phyloP scores from a whole-genome alignment of 2,329 filamentous ascomycete genomes.

The Cladophialophora carrionii region DNA sequence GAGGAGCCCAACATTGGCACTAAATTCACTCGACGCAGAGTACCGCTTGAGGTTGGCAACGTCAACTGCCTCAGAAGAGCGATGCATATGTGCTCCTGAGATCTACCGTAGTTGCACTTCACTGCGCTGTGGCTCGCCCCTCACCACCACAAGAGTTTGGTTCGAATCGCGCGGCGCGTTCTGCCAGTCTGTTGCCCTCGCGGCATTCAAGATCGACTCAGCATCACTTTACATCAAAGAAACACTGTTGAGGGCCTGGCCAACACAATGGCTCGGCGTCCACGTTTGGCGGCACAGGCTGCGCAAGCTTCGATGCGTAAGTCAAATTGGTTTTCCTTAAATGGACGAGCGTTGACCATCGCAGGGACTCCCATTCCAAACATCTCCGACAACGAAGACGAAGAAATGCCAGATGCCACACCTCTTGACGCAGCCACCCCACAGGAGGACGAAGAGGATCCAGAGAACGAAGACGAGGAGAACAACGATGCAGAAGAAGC shows the following conservation, averaged over 20 bases:
- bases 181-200: neutral
- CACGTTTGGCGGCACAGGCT: slow-evolving; percentile 52
- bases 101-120: slow-evolving; percentile 9
- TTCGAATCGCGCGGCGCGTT: slow-evolving; percentile 11
- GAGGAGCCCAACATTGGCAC: neutral
- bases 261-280: slow-evolving; percentile 49
- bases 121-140: neutral
- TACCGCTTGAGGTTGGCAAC: neutral
- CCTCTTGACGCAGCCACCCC: slow-evolving; percentile 43
- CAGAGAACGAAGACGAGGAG: slow-evolving; percentile 39
- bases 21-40: neutral
- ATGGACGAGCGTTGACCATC: slow-evolving; percentile 17
- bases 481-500: slow-evolving; percentile 52
- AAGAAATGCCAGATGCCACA: slow-evolving; percentile 49
- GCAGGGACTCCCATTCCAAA: slow-evolving; percentile 49
- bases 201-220: neutral
- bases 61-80: neutral
- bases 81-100: neutral
- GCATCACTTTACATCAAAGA: neutral
- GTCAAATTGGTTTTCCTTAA: slow-evolving; percentile 27
- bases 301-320: slow-evolving; percentile 52
- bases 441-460: slow-evolving; percentile 44
- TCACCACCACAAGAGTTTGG: neutral
- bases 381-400: slow-evolving; percentile 51
- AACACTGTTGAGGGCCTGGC: neutral